phyloP scores from a whole-genome alignment of 164 flowering plant species.

The Stephania yunnanensis region DNA sequence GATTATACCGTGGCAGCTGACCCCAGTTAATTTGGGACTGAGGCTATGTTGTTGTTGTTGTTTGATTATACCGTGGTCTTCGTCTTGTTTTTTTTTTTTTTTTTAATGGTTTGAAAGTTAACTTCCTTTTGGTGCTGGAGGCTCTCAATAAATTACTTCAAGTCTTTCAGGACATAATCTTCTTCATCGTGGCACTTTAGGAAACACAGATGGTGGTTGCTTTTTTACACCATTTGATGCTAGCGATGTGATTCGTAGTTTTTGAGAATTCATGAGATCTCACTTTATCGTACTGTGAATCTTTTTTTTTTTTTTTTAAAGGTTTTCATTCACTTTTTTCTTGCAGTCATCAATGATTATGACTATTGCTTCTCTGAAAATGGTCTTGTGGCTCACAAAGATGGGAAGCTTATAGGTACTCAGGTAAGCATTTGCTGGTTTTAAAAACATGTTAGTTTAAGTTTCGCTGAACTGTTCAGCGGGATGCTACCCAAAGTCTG shows the following conservation, averaged over 20 bases:
- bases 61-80: background rate
- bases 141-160: no score
- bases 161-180: no score
- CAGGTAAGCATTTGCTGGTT: constrained; percentile 44
- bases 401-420: constrained; percentile 66
- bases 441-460: background rate
- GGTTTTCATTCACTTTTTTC: background rate
- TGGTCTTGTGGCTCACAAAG: constrained; percentile 93
- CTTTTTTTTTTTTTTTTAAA: background rate
- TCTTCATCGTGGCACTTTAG: background rate
- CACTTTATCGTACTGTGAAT: no score
- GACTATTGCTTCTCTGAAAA: constrained; percentile 93
- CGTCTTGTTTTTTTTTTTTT: no score
- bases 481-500: background rate
- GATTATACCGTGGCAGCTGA: background rate
- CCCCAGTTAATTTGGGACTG: no score
- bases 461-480: background rate
- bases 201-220: background rate
- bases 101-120: no score
- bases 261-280: background rate
- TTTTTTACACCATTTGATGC: background rate
- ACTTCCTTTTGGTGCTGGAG: no score
- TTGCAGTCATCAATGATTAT: constrained; percentile 74
- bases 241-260: background rate
- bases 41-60: no score